Evolutionary conservation across 768 basidiomycete species (phyloP), one percentile per base, ranked within the genome.

Genomic region (Paxillus involutus): DNA sequence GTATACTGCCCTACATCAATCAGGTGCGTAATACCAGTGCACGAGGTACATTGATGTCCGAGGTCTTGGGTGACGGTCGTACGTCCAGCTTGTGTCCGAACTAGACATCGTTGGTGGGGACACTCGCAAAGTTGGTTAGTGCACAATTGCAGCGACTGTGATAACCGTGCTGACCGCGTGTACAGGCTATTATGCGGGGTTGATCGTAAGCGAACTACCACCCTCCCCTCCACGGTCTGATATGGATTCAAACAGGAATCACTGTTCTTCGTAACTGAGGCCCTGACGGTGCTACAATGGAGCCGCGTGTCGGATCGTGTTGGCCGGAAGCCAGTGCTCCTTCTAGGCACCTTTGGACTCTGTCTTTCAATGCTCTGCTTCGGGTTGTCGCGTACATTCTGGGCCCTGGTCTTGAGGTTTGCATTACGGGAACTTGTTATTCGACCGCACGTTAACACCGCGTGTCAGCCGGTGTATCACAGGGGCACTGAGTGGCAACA

Each of bases 261-360:
- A 3, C 65, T 88, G 32, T 91, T 89, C 71, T 91, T 86, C 57
- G 72, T 86, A n/a, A 82, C 87, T 0, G 85, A 90, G 65, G 85
- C 88, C 1, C 63, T 81, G 51, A 84, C 85, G 3, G 82, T 89
- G 30, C 69, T 91, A 36, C 82, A 86, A 49, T 91, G 88, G 87
- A 85, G 85, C 63, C 78, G 85, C 30, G 56, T 83, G 14, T 89
- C 88, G 11, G 89, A 90, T 63, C 71, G 74, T 41, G 69, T 90
- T 14, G 88, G 89, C 10, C 81, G 89, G 37, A 89, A 85, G 61
- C 88, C 89, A 0, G 82, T 91, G 29, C 81, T 91, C 53, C 74
- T 90, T 43, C 72, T 69, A 2, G 89, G 88, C 0, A 71, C 89
- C 3, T 70, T 78, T 21, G 88, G 87, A 2, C 63, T 88, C 12